Conservation (phyloP, 257 asterid genomes). For the Mentha longifolia region DNA sequence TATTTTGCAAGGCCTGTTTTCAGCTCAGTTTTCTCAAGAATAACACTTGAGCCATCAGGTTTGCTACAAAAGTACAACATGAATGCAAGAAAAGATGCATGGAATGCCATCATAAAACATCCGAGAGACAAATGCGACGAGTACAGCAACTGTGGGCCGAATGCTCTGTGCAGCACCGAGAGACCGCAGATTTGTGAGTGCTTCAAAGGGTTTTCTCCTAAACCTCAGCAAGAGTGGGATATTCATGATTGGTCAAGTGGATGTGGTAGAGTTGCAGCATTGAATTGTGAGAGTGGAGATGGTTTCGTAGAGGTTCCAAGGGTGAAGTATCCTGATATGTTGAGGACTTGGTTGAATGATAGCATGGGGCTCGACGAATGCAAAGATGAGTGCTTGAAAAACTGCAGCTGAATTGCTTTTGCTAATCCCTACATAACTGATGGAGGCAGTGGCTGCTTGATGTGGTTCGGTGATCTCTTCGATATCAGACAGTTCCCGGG, state of each 20-base stretch:
- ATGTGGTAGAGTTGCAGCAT: constrained; percentile 28
- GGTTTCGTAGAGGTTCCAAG: constrained; percentile 31
- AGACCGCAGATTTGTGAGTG: constrained; percentile 28
- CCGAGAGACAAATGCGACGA: constrained; percentile 33
- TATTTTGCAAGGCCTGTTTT: background rate
- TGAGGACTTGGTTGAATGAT: constrained; percentile 20
- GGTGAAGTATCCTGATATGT: constrained; percentile 41
- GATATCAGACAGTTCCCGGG: constrained; percentile 23
- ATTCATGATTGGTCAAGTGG: constrained; percentile 40
- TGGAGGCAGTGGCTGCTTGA: constrained; percentile 40
- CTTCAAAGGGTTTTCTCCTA: constrained; percentile 35
- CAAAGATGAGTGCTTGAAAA: constrained; percentile 34
- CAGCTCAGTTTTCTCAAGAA: constrained; percentile 21
- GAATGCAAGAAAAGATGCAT: constrained; percentile 33
- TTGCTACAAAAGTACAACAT: background rate
- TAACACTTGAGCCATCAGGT: constrained; percentile 28
- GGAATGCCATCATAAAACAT: constrained; percentile 14
- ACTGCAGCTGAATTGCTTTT: constrained; percentile 40
- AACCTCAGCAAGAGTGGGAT: constrained; percentile 26
- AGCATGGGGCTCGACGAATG: constrained; percentile 44
- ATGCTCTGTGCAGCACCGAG: constrained; percentile 34
- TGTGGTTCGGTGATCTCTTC: constrained; percentile 44
- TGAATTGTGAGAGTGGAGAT: constrained; percentile 35
- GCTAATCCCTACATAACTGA: constrained; percentile 35
- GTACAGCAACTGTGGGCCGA: constrained; percentile 42